Evolutionary conservation across 495 filamentous ascomycete genomes (phyloP), one percentile per base, ranked within the genome.

Genomic region (Xylaria curta): DNA sequence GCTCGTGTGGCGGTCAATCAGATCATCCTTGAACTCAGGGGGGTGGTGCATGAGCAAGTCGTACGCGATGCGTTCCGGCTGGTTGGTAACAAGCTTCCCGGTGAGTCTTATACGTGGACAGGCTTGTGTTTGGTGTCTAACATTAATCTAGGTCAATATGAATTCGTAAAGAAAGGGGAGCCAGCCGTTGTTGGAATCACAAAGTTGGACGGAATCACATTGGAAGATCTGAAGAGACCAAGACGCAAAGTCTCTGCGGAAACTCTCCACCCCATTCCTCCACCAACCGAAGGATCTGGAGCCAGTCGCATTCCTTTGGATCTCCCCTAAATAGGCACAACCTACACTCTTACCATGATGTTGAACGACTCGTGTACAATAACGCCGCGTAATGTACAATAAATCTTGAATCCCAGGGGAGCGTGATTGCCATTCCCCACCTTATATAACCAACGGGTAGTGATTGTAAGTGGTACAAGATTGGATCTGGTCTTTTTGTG

Each of bases 151-250:
- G 96, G 96, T 3, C 87, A 93, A 70, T 98, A 93, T 82, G 94
- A 98, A 78, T 96, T 97, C 76, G 94, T 97, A 38, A 93, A 90
- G 82, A 97, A 94, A 80, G 93, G 93, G n/a, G 95, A 97, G 76
- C 86, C 94, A 2, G 90, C 96, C 7, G 86, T 97, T 15, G 95
- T 99, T 80, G 96, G 96, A 31, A 88, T 97, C 70, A 97, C 94
- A n/a, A 97, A 97, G 79, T 82, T 99, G 53, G 88, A 90, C 70
- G 93, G 93, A n/a, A 80, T 95, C 13, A 97, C 94, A 44, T 78
- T 93, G 77, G 93, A 93, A 67, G 89, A 90, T 46, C 83, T 98
- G 79, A 93, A 91, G 82, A 88, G 89, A 72, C 91, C 94, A 38
- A 87, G 93, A 82, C 85, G 88, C 75, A 89, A 89, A 82, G 78